Base-by-base conservation (phyloP, 805 yeast species). In the Isabelozyma gotoi region DNA sequence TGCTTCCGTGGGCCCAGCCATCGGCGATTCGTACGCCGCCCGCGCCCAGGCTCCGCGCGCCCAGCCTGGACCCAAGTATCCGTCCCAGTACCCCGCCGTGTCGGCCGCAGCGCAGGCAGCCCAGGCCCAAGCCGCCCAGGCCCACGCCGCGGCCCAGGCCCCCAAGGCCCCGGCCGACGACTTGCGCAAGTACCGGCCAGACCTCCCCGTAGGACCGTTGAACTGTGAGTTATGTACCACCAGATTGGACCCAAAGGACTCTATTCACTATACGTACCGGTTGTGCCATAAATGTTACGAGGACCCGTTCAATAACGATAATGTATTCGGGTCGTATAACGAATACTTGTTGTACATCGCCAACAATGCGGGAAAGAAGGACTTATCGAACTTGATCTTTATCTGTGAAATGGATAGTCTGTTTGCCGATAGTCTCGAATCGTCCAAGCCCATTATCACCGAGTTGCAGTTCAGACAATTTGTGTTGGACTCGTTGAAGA, bases 401-500 rank as follows among this genome's bases (percentile, higher is more conserved):
- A 48, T 59, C 16, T 55, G 53, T 36, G 57, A 59, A 38, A 46
- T 57, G 6, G 60, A 55, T 38, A 53, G 46, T 16, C 47, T 47
- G 33, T 57, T 57, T 33, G 45, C 51, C 14, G 55, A 55, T 27
- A 49, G 46, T 31, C 49, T 59, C 31, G 62, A 58, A 40, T 44
- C 53, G 36, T 50, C 52, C 41, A 49, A 55, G 24, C 49, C 48
- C 32, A 53, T 60, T 39, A 49, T 44, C 39, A 55, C 55, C 39
- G 75, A 70, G 46, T 56, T 59, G 35, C 71, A 67, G 50, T 61
- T 63, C 49, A 62, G 74, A 21, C 60, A 61, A 36, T 55, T 60
- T 40, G 50, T 71, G 34, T 53, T 67, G 50, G 67, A 59, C 37
- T 59, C 63, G 44, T 59, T 71, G 44, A 59, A 57, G 36, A 60